phyloP scores from a whole-genome alignment of 352 stramenopile genomes.

The Globisporangium spiculum region DNA sequence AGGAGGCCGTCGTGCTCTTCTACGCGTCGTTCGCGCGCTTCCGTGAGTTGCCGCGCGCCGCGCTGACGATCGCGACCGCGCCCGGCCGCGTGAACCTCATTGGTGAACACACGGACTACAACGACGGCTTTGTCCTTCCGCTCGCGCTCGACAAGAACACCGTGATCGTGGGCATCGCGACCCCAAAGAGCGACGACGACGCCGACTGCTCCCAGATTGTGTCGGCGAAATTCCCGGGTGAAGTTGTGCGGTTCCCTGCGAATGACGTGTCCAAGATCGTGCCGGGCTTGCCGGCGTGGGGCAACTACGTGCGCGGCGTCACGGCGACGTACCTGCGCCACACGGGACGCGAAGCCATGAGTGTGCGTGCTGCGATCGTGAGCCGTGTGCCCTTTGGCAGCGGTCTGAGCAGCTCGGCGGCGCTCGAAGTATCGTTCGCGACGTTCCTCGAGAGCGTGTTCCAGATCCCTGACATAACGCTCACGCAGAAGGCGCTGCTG shows the following conservation, averaged over 20 bases:
- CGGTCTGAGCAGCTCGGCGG: slow-evolving; percentile 91
- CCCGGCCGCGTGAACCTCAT: slow-evolving; percentile 97
- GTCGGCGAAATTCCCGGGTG: slow-evolving; percentile 55
- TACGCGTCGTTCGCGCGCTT: slow-evolving; percentile 48
- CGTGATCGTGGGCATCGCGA: slow-evolving; percentile 66
- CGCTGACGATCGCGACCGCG: slow-evolving; percentile 63
- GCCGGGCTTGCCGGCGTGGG: slow-evolving; percentile 69
- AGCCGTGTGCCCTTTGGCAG: slow-evolving; percentile 92
- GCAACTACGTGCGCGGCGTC: slow-evolving; percentile 93
- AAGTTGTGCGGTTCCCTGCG: slow-evolving; percentile 48
- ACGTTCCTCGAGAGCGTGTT: slow-evolving; percentile 91
- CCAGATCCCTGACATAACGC: slow-evolving; percentile 38
- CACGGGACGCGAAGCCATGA: slow-evolving; percentile 42
- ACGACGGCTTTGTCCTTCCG: slow-evolving; percentile 95
- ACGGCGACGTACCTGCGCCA: slow-evolving; percentile 88
- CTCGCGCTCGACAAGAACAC: slow-evolving; percentile 91
- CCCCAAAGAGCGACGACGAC: slow-evolving; percentile 23
- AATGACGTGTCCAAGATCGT: slow-evolving; percentile 47
- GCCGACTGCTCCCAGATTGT: slow-evolving; percentile 34
- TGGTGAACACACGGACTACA: slow-evolving; percentile 96
- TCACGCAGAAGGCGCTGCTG: slow-evolving; percentile 84
- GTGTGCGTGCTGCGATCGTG: slow-evolving; percentile 82
- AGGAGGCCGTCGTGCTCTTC: slow-evolving; percentile 61
- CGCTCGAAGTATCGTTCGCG: slow-evolving; percentile 90
- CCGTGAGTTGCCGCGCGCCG: slow-evolving; percentile 29